These are phyloP conservation scores for Byssoonygena ceratinophila DNA, from an alignment of 2,329 filamentous ascomycete genomes.

Conservation along the genomic window DNA sequence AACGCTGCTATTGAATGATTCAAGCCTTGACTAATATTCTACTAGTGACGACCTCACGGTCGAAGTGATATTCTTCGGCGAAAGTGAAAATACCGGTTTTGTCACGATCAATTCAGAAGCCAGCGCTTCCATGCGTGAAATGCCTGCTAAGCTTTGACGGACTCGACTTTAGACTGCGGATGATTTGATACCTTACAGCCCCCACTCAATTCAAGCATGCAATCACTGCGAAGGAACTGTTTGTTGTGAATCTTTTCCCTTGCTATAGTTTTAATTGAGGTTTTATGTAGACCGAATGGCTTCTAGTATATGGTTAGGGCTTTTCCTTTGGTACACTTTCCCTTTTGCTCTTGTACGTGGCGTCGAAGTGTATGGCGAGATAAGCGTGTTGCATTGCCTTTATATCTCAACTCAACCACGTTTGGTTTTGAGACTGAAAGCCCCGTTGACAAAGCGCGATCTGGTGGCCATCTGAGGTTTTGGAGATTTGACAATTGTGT, in stretches of 20 bases:
- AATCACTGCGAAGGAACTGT: too few species aligned
- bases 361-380: too few species aligned
- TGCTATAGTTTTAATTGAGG: too few species aligned
- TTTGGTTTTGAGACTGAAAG: not conserved
- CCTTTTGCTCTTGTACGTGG: too few species aligned
- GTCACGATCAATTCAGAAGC: conserved; percentile 81
- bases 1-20: not conserved
- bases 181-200: not conserved
- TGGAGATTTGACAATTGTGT: not conserved
- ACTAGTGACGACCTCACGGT: conserved; percentile 85
- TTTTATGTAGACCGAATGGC: too few species aligned
- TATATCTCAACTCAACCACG: too few species aligned
- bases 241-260: too few species aligned
- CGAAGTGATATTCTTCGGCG: conserved; percentile 96
- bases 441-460: not conserved
- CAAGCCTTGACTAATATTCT: conserved; percentile 16
- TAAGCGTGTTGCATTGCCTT: too few species aligned
- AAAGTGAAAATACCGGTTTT: conserved; percentile 62
- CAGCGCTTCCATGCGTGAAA: conserved; percentile 48
- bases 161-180: not conserved
- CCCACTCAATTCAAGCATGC: too few species aligned
- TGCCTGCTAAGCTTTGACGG: conserved; percentile 41
- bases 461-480: not conserved
- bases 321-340: too few species aligned
- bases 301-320: too few species aligned